Evolutionary conservation across 768 basidiomycete species (phyloP).

Genomic region (Mycena epipterygia): DNA sequence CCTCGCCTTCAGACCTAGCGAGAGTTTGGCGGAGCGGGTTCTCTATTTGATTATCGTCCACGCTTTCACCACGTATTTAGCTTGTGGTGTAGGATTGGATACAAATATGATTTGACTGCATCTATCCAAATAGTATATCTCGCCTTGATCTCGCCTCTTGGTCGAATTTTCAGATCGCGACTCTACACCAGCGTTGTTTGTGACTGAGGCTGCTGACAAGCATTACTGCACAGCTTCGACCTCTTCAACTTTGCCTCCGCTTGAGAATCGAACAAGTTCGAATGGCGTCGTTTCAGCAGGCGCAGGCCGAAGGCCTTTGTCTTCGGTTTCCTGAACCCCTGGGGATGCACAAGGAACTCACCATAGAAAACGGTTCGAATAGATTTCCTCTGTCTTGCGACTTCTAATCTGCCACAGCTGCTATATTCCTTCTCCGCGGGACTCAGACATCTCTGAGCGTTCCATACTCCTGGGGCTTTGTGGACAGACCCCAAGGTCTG

Average conservation of each 20-base stretch:
- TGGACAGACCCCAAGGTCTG: constrained; percentile 84
- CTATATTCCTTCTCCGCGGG: constrained; percentile 73
- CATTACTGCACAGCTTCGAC: neutral
- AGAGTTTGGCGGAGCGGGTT: too few species aligned
- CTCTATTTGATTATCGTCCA: too few species aligned
- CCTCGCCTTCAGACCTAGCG: too few species aligned
- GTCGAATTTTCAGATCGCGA: neutral
- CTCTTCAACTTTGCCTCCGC: neutral
- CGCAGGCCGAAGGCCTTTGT: constrained; percentile 72
- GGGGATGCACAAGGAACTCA: constrained; percentile 67
- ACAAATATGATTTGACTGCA: too few species aligned
- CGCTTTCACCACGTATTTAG: too few species aligned
- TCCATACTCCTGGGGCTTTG: constrained; percentile 80
- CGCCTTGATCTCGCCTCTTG: too few species aligned
- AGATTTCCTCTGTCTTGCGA: neutral
- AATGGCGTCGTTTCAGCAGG: constrained; percentile 50
- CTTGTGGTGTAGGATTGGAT: too few species aligned
- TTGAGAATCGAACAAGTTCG: too few species aligned
- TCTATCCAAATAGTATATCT: too few species aligned
- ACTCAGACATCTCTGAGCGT: constrained; percentile 65
- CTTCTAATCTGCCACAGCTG: constrained; percentile 55
- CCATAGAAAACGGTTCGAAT: constrained; percentile 30
- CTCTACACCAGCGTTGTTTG: neutral
- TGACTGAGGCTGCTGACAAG: neutral
- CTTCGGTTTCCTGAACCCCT: constrained; percentile 80